phyloP scores from a whole-genome alignment of 2,329 filamentous ascomycete species.

The Orbilia oligospora region DNA sequence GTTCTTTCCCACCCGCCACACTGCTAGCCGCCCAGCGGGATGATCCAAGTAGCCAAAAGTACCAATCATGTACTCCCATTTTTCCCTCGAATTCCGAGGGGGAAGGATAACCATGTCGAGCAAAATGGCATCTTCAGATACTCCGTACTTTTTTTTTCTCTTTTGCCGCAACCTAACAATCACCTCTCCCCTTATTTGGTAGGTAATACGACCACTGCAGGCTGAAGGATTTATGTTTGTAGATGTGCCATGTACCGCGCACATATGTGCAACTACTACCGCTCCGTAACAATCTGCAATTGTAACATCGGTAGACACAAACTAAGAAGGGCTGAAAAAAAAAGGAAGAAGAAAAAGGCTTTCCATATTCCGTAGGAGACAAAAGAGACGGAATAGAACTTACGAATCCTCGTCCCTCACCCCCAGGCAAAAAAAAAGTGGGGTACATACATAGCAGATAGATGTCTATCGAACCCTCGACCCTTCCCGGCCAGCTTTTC shows the following conservation, averaged over 20 bases:
- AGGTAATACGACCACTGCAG: slow-evolving; percentile 17
- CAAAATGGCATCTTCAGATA: slow-evolving; percentile 14
- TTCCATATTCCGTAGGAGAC: slow-evolving; percentile 29
- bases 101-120: slow-evolving; percentile 1
- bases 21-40: slow-evolving; percentile 57
- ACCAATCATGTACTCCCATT: slow-evolving; percentile 53
- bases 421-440: slow-evolving; percentile 17
- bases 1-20: slow-evolving; percentile 54
- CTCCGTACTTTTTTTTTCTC: not conserved
- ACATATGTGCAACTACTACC: not conserved
- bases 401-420: not conserved
- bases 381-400: slow-evolving; percentile 21
- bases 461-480: slow-evolving; percentile 14
- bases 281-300: not conserved
- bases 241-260: not conserved
- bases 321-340: slow-evolving; percentile 24
- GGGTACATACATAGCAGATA: not conserved
- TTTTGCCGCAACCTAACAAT: not conserved
- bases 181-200: slow-evolving; percentile 16
- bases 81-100: slow-evolving; percentile 2
- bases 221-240: slow-evolving; percentile 25
- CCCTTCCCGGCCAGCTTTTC: slow-evolving; percentile 11
- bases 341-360: slow-evolving; percentile 3
- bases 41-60: slow-evolving; percentile 41
- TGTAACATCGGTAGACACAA: slow-evolving; percentile 23